Base-by-base conservation (phyloP, 148 eudicot species). In the Vaccinium macrocarpon region DNA sequence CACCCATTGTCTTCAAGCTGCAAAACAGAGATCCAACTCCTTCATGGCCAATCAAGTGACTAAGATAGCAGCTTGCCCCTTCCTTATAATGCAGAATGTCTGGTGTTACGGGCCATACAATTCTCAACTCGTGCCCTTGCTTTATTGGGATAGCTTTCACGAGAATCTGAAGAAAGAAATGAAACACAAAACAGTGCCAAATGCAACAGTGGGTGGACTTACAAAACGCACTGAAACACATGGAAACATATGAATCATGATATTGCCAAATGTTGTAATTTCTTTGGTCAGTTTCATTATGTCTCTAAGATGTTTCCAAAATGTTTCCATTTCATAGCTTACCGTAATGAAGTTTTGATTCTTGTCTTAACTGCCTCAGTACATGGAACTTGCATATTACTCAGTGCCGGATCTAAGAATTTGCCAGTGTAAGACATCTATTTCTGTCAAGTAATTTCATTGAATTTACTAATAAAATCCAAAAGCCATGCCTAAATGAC, bases 31-130 rank as follows among this genome's bases (percentile, higher is more conserved):
- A 66, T 66, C 72, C 72, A 66, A 23, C 25, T 66, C 72, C 72
- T 27, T 66, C 72, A 66, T 66, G 72, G 72, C 72, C 72, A 27
- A 66, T 66, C 72, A 66, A 66, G 35, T 66, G 72, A 66, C 72
- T 12, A 25, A 66, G 72, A 66, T 66, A 66, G 38, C 5, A 4
- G 38, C 35, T 66, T 66, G 72, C 16, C 72, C 35, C 72, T 66
- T 66, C 72, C 72, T 66, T 66, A 25, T 66, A 66, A 66, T 66
- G 38, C 15, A 3, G 72, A 66, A 66, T 66, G 35, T 12, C 38
- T 66, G 72, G 72, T 6, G 16, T 66, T 66, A 4, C 38, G 12
- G 72, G 72, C 72, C 72, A 66, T 27, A 3, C 38, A 12, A 66
- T 13, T 11, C 72, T 25, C 72, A 66, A 66, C 12, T 66, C 16